phyloP scores from a whole-genome alignment of 140 eudicot species.

The Senecio squalidus region DNA sequence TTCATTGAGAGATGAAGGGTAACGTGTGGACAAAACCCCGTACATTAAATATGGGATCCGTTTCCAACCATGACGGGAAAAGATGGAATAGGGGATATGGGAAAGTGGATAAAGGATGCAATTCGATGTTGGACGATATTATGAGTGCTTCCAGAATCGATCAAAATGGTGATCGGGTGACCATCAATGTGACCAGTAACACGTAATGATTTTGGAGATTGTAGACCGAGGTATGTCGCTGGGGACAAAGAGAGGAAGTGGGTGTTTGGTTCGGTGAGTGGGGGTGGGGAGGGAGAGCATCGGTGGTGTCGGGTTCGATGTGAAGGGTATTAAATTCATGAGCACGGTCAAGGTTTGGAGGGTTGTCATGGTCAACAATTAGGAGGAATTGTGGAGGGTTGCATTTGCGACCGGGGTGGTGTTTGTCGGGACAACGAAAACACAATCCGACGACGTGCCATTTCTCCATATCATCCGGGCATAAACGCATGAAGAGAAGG shows the following conservation, averaged over 20 bases:
- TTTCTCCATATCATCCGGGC: not conserved
- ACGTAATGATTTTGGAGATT: not conserved
- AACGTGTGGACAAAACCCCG: not conserved
- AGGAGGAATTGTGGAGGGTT: not conserved
- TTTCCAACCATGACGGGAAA: not conserved
- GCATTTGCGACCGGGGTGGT: not conserved
- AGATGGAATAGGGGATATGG: not conserved
- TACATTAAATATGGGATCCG: not conserved
- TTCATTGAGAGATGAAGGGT: not conserved
- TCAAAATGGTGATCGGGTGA: not conserved
- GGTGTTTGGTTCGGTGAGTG: not conserved
- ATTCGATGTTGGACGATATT: not conserved
- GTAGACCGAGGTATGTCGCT: not conserved
- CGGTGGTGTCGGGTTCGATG: not conserved
- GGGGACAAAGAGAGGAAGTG: not conserved
- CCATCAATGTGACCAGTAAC: not conserved
- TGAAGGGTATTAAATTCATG: too few relatives aligned
- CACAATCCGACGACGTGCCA: not conserved
- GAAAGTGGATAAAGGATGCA: not conserved
- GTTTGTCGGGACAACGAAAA: not conserved
- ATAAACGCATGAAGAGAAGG: not conserved
- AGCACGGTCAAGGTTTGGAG: too few relatives aligned
- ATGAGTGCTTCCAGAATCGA: not conserved
- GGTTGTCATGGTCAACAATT: not conserved
- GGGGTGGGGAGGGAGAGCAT: not conserved